Conservation (phyloP, 495 filamentous ascomycete species). For the Penicillium goetzii region DNA sequence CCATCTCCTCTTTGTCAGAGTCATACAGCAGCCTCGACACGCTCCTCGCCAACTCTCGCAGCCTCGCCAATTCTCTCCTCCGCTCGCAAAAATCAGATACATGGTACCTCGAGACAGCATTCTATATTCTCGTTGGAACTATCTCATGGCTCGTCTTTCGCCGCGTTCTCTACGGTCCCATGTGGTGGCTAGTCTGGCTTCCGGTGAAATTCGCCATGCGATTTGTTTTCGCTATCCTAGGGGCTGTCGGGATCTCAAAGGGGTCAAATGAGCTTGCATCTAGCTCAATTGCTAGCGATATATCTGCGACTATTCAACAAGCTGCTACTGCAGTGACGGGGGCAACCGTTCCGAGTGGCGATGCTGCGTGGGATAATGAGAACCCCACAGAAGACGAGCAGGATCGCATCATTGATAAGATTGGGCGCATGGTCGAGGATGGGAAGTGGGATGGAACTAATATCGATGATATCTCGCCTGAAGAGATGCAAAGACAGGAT, state of each 20-base stretch:
- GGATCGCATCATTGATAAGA: constrained; percentile 54
- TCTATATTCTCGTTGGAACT: constrained; percentile 77
- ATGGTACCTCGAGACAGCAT: constrained; percentile 90
- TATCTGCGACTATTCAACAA: constrained; percentile 22
- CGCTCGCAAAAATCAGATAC: constrained; percentile 91
- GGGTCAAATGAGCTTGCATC: constrained; percentile 34
- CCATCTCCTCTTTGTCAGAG: constrained; percentile 76
- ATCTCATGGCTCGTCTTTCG: constrained; percentile 86
- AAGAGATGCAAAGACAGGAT: constrained; percentile 50
- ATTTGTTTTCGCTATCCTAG: constrained; percentile 48
- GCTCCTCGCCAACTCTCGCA: constrained; percentile 70
- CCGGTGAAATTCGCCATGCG: constrained; percentile 68
- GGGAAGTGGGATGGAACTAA: constrained; percentile 39
- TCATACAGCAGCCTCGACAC: constrained; percentile 78
- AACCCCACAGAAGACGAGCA: constrained; percentile 30
- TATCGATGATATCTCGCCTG: constrained; percentile 40
- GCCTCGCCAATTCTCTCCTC: constrained; percentile 76
- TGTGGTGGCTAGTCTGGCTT: constrained; percentile 86
- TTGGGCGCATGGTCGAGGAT: constrained; percentile 59
- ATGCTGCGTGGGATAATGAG: constrained; percentile 32
- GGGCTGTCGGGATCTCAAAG: constrained; percentile 42
- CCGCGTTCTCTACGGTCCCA: constrained; percentile 81
- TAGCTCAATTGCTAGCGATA: constrained; percentile 14
- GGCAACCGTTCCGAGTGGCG: constrained; percentile 20
- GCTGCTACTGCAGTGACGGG: constrained; percentile 25